Evolutionary conservation across 768 basidiomycete species (phyloP), one percentile per base, ranked within the genome.

Genomic region (Trametes cinnabarina): DNA sequence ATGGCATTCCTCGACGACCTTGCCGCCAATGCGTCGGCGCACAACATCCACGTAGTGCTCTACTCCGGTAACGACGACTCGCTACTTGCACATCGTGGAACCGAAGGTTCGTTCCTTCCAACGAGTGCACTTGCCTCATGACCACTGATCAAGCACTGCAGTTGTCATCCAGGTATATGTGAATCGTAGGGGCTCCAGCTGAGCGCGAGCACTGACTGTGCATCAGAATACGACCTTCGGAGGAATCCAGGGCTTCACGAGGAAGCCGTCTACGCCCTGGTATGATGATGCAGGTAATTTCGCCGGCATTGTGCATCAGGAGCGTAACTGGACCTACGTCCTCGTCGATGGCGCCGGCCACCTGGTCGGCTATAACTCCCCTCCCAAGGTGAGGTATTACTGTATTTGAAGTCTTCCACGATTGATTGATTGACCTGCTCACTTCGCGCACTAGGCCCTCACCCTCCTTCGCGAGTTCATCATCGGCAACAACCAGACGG

Each of bases 161-260:
- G 50, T 62, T n/a, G 75, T 79, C 12, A 86, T 86, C 25, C 84
- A 84, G 69, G 82, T 81, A 34, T 41, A 67, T 61, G 30, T 12
- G 30, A 32, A 3, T 20, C 5, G 26, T 25, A 4, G 4, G 5
- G 5, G 3, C 23, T 12, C 12, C 12, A 7, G 23, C 8, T 14
- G 12, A 15, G 44, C 19, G 12, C 25, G 22, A 26, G 25, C 14
- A 25, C 34, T 30, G 26, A 25, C 34, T n/a, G 17, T 22, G 30
- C 4, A 32, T 0, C 49, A 89, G 85, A 91, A 91, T 64, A 88
- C 87, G 23, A 89, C 89, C 0, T 91, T 90, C 62, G 88, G 87
- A 23, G 88, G 87, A 6, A 83, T 85, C 41, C 86, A 83, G 70
- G 89, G 89, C 3, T 91, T 91, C 68, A 83, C 85, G 3, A 76